Conservation (phyloP, 345 rosid species). For the Gossypium mustelinum region DNA sequence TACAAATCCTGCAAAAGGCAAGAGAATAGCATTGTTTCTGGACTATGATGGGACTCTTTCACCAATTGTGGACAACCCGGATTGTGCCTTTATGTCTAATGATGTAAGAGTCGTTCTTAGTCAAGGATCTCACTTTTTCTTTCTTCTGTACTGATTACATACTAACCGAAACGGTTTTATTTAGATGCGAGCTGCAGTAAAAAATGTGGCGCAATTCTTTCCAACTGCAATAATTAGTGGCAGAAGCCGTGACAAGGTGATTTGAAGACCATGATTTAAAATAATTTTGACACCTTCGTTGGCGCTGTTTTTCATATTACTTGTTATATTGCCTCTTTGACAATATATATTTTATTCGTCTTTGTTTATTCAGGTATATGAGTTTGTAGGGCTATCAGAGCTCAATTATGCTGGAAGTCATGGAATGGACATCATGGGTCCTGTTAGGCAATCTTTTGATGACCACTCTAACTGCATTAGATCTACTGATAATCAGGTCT, state of each 20-base stretch:
- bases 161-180: slow-evolving; percentile 4
- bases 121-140: neutral
- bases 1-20: slow-evolving; percentile 59
- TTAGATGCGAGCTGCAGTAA: slow-evolving; percentile 80
- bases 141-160: neutral
- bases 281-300: neutral
- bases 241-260: slow-evolving; percentile 93
- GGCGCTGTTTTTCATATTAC: neutral
- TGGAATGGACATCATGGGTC: slow-evolving; percentile 94
- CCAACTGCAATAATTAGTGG: slow-evolving; percentile 98
- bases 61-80: slow-evolving; percentile 91
- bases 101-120: slow-evolving; percentile 40
- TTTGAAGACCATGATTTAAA: neutral
- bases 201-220: slow-evolving; percentile 64
- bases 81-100: slow-evolving; percentile 67
- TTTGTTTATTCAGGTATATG: slow-evolving; percentile 50
- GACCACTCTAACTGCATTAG: slow-evolving; percentile 37
- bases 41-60: slow-evolving; percentile 97
- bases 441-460: slow-evolving; percentile 45
- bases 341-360: neutral
- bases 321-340: neutral
- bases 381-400: slow-evolving; percentile 69
- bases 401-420: slow-evolving; percentile 97
- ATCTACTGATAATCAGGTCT: slow-evolving; percentile 57
- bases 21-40: slow-evolving; percentile 79